phyloP scores from a whole-genome alignment of 495 filamentous ascomycete species.

The Penicillium arizonense region DNA sequence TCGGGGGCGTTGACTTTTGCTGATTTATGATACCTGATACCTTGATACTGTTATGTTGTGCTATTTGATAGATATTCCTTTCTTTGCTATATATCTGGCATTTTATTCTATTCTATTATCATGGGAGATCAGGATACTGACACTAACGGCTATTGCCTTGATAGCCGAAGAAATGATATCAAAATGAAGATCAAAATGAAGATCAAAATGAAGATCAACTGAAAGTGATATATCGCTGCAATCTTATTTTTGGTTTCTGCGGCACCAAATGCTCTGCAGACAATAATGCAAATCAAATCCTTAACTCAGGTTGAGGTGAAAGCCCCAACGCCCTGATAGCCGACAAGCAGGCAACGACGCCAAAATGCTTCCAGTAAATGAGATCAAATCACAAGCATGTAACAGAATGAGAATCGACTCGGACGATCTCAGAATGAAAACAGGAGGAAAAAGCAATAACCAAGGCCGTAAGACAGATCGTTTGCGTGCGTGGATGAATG shows the following conservation, averaged over 20 bases:
- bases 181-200: not conserved
- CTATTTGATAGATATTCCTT: not conserved
- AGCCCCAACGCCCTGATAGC: not conserved
- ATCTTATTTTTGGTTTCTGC: not conserved
- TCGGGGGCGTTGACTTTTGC: conserved; percentile 2
- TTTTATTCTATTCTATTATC: not conserved
- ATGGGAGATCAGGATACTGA: not conserved
- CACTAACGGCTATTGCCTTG: not conserved
- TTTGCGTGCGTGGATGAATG: too few relatives aligned
- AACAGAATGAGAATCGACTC: not conserved
- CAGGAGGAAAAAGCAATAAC: too few relatives aligned
- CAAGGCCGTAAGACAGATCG: too few relatives aligned
- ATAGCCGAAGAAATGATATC: not conserved
- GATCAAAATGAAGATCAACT: not conserved
- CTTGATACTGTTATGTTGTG: not conserved
- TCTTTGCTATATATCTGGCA: not conserved
- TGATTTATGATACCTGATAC: conserved; percentile 8
- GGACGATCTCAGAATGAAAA: too few relatives aligned
- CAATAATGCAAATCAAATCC: not conserved
- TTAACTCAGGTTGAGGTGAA: not conserved
- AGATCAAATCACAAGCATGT: not conserved
- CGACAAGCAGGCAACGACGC: not conserved
- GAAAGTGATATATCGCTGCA: not conserved
- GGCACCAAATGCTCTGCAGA: not conserved
- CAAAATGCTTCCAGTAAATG: conserved; percentile 1